phyloP scores from a whole-genome alignment of 768 basidiomycete genomes.

The Pleurotus tuber-regium region DNA sequence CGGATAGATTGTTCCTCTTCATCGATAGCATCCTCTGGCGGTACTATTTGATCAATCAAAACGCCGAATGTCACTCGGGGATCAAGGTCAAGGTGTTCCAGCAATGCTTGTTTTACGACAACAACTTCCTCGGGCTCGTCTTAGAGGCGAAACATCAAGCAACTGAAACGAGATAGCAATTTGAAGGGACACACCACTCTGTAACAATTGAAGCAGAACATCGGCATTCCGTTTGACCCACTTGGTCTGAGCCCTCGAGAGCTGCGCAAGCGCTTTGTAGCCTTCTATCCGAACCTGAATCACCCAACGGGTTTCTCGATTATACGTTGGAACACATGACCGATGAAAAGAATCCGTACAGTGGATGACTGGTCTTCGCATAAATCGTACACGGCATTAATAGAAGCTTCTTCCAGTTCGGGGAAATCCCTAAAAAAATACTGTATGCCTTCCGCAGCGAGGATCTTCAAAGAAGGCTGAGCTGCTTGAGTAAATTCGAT shows the following conservation, averaged over 20 bases:
- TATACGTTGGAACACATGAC: background rate
- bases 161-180: background rate
- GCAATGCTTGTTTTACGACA: slow-evolving; percentile 57
- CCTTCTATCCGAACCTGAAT: slow-evolving; percentile 66
- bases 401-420: slow-evolving; percentile 70
- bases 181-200: slow-evolving; percentile 54
- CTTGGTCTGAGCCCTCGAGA: slow-evolving; percentile 45
- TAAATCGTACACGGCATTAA: slow-evolving; percentile 76
- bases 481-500: slow-evolving; percentile 52
- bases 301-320: slow-evolving; percentile 1
- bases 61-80: slow-evolving; percentile 59
- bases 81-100: slow-evolving; percentile 64
- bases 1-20: slow-evolving; percentile 59
- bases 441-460: slow-evolving; percentile 57
- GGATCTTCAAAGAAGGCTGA: slow-evolving; percentile 45
- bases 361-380: slow-evolving; percentile 64
- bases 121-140: slow-evolving; percentile 67
- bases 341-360: slow-evolving; percentile 33
- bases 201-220: slow-evolving; percentile 71
- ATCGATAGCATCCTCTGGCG: slow-evolving; percentile 47
- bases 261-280: slow-evolving; percentile 54
- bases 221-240: slow-evolving; percentile 73
- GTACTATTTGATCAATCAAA: slow-evolving; percentile 64
- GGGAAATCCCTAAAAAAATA: slow-evolving; percentile 64
- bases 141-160: slow-evolving; percentile 19